Evolutionary conservation across 2,329 filamentous ascomycete species (phyloP).

Genomic region (Colletotrichum liaoningense): DNA sequence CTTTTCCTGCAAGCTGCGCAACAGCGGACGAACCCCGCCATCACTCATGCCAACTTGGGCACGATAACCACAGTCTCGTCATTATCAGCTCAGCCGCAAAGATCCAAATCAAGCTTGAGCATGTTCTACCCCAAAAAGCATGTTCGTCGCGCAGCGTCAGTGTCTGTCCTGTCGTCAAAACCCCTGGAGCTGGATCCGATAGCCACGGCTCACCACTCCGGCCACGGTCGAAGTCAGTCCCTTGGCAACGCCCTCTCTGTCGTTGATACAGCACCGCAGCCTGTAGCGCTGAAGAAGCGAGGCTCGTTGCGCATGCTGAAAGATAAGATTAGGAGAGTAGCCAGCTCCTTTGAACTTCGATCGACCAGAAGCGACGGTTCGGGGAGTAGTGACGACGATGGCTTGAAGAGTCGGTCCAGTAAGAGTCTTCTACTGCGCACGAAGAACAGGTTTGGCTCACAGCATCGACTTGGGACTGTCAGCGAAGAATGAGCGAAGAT

Average conservation of each 20-base stretch:
- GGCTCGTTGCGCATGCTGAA: slow-evolving; percentile 14
- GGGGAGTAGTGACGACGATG: background rate
- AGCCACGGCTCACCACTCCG: background rate
- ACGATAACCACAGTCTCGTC: background rate
- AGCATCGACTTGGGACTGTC: slow-evolving; percentile 20
- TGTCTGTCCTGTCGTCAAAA: background rate
- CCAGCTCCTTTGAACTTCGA: slow-evolving; percentile 32
- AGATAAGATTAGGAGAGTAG: slow-evolving; percentile 29
- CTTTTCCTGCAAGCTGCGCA: background rate
- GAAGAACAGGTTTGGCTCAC: slow-evolving; percentile 7
- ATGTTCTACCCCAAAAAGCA: background rate
- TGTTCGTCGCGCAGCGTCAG: slow-evolving; percentile 9
- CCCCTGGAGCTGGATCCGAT: background rate
- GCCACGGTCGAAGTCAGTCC: slow-evolving; percentile 11
- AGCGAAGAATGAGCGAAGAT: slow-evolving; percentile 17
- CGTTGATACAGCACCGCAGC: background rate
- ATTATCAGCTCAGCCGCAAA: background rate
- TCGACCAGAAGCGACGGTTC: background rate
- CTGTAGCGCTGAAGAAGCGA: background rate
- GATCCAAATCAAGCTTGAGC: slow-evolving; percentile 1
- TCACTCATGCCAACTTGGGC: background rate
- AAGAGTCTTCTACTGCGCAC: slow-evolving; percentile 19
- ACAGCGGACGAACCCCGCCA: background rate
- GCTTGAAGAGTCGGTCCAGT: slow-evolving; percentile 18
- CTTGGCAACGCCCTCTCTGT: background rate